Conservation (phyloP, 192 early-diverging fungal species). For the Paraglomus brasilianum region DNA sequence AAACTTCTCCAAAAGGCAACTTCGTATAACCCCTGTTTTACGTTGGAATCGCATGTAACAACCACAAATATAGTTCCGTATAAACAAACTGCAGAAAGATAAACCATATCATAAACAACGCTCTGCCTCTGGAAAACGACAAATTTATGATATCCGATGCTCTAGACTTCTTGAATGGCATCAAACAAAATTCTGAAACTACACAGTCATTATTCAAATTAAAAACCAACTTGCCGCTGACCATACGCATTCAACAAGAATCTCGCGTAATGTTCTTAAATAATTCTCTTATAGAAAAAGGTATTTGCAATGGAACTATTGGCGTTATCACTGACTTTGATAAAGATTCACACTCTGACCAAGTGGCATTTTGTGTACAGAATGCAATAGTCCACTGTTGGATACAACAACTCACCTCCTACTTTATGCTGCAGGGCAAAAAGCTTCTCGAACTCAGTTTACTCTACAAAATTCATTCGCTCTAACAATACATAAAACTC, state of each 20-base stretch:
- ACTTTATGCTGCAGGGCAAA: not conserved
- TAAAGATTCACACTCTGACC: not conserved
- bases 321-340: not conserved
- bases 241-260: not conserved
- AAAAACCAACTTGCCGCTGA: constrained; percentile 6
- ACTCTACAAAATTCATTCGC: not conserved
- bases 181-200: not conserved
- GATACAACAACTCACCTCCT: not conserved
- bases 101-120: not conserved
- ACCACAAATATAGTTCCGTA: not conserved
- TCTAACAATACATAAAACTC: not conserved
- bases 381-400: not conserved
- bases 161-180: not conserved
- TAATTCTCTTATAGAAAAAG: not conserved
- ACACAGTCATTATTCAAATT: not conserved
- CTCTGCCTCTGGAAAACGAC: not conserved
- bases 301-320: not conserved
- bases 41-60: not conserved
- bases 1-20: not conserved
- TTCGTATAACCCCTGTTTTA: too few relatives aligned
- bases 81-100: not conserved
- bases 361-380: not conserved
- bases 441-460: not conserved
- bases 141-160: constrained; percentile 6
- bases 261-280: not conserved